phyloP scores from a whole-genome alignment of 768 basidiomycete species.

The Austroboletus eburneus region DNA sequence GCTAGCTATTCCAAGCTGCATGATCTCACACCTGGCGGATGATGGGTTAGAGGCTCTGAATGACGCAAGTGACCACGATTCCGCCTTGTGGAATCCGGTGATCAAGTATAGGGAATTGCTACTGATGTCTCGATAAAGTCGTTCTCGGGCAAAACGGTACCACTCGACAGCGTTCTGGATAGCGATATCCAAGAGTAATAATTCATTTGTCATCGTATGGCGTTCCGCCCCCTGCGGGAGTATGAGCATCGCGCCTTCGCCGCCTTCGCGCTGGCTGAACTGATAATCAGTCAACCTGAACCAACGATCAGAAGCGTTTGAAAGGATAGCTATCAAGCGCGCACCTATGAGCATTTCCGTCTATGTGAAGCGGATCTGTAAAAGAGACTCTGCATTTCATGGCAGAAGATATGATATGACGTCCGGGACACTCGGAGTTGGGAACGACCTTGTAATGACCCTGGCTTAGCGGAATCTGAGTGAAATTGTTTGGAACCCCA shows the following conservation, averaged over 20 bases:
- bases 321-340: neutral
- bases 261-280: neutral
- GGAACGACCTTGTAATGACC: neutral
- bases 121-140: constrained; percentile 1
- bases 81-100: constrained; percentile 3
- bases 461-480: constrained; percentile 6
- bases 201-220: constrained; percentile 12
- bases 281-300: neutral
- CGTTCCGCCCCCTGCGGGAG: constrained; percentile 25
- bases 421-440: neutral
- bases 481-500: constrained; percentile 22
- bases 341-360: neutral
- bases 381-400: neutral
- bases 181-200: constrained; percentile 14
- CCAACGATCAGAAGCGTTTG: no score
- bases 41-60: neutral
- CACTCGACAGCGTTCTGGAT: constrained; percentile 15
- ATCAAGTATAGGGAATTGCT: constrained; percentile 23
- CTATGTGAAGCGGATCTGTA: neutral
- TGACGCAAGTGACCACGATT: constrained; percentile 24
- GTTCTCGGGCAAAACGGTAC: constrained; percentile 19
- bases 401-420: neutral
- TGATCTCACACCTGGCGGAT: neutral
- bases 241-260: constrained; percentile 26
- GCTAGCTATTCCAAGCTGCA: neutral